A percentile compares a stretch with the other conserved stretches of the same genome.
phyloP scores from a whole-genome alignment of 2,329 filamentous ascomycete genomes.

The Xylaria sp. region DNA sequence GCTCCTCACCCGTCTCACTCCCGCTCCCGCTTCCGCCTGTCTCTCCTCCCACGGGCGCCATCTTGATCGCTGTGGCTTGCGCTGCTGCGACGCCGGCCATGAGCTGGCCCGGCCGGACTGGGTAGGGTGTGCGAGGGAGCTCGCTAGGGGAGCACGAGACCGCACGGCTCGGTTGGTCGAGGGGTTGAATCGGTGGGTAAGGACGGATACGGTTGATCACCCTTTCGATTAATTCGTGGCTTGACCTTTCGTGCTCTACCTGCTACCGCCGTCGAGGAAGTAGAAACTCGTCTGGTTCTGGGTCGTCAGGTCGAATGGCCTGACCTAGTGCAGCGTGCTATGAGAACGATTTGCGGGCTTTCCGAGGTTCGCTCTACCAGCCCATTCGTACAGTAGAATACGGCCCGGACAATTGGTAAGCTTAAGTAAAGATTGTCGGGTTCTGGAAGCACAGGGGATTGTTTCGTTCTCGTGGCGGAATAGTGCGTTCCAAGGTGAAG shows the following conservation, averaged over 20 bases:
- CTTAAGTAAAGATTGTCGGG: background rate
- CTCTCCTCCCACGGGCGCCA: constrained; percentile 45
- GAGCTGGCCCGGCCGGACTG: constrained; percentile 9
- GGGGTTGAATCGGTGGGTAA: background rate
- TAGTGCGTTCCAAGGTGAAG: background rate
- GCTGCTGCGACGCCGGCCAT: constrained; percentile 22
- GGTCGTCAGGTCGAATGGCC: background rate
- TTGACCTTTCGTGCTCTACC: background rate
- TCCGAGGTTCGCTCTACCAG: background rate
- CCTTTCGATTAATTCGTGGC: background rate
- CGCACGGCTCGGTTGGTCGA: background rate
- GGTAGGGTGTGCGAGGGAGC: background rate
- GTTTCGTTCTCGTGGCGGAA: background rate
- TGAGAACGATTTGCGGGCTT: background rate
- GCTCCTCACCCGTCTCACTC: constrained; percentile 27
- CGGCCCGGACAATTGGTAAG: background rate
- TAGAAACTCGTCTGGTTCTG: background rate
- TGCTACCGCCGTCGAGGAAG: background rate
- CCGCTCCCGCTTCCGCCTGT: constrained; percentile 28
- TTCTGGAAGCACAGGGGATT: background rate
- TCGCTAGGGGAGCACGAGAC: background rate
- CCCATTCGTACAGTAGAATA: too few species aligned
- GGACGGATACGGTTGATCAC: background rate
- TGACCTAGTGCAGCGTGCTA: too few species aligned
- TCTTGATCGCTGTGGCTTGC: constrained; percentile 42